Percentiles rank a stretch among this genome's conserved stretches.
phyloP scores from a whole-genome alignment of 1,139 yeast species.

The Taphrina betulina region DNA sequence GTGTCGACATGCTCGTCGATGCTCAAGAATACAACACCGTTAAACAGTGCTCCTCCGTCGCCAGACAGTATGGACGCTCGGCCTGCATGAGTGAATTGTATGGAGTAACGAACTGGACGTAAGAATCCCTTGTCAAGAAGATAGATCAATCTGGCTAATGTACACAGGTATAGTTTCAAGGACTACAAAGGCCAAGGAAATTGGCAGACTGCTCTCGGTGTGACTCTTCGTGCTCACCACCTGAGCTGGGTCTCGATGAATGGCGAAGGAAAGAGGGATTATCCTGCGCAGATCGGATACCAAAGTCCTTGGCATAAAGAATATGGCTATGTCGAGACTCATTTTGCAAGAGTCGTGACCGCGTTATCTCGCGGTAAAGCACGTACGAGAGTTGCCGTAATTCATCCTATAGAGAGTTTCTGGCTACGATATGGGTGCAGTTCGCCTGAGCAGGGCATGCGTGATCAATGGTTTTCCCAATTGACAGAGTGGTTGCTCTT shows the following conservation, averaged over 20 bases:
- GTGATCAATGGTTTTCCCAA: slow-evolving; percentile 22
- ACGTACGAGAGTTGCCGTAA: slow-evolving; percentile 16
- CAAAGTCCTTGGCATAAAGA: slow-evolving; percentile 29
- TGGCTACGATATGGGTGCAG: slow-evolving; percentile 24
- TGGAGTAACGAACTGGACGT: slow-evolving; percentile 29
- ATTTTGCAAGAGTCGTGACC: slow-evolving; percentile 18
- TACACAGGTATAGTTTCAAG: too few species aligned
- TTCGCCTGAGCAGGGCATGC: not conserved
- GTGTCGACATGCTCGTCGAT: slow-evolving; percentile 28
- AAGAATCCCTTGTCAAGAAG: too few species aligned
- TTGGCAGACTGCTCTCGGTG: slow-evolving; percentile 31
- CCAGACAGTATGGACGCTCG: slow-evolving; percentile 20
- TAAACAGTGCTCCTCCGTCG: slow-evolving; percentile 29
- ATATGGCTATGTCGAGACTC: slow-evolving; percentile 13
- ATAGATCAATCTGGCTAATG: too few species aligned
- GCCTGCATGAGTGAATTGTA: slow-evolving; percentile 27
- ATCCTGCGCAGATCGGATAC: slow-evolving; percentile 29
- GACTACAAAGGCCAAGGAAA: slow-evolving; percentile 30
- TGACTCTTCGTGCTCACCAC: slow-evolving; percentile 20
- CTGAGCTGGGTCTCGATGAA: slow-evolving; percentile 31
- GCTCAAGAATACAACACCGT: slow-evolving; percentile 27
- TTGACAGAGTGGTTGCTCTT: slow-evolving; percentile 21
- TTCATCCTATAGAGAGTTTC: slow-evolving; percentile 25
- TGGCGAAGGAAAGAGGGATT: slow-evolving; percentile 30
- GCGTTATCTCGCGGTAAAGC: slow-evolving; percentile 27